Evolutionary conservation across 345 rosid species (phyloP), one percentile per base, ranked within the genome.

Genomic region (Aegle marmelos): DNA sequence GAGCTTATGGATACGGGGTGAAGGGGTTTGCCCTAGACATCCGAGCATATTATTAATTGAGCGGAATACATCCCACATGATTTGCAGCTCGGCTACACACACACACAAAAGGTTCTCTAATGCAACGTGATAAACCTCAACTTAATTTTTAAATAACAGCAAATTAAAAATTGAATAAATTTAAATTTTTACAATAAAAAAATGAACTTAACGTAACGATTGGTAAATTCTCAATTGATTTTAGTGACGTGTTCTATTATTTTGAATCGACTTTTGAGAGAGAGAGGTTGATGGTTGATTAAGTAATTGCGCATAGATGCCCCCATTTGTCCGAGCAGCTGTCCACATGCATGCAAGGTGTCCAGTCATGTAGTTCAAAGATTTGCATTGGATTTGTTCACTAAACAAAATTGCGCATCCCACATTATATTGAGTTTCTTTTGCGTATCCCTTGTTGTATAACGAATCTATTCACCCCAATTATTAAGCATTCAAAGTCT

Each of bases 321-420:
- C 65, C 0, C 34, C 34, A 27, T 61, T 25, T 61, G 59, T 33
- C 56, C 74, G 1, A 31, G 45, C 33, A 54, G 65, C 7, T 22
- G 21, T 22, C 65, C 53, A 57, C 65, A 57, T 72, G 65, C 73
- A 72, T 24, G 65, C 31, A 57, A 72, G 76, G n/a, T 58, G 76
- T 16, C 7, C 24, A 22, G 39, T n/a, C n/a, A 24, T 57, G 65
- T n/a, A 34, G 31, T 33, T 57, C 5, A 72, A 34, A 34, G 65
- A 57, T 57, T 56, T 72, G 64, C 19, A 11, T 5, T 16, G 59
- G 58, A 48, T 70, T 48, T 33, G 24, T 33, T 33, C 7, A 24
- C 21, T 39, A 7, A 66, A 62, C 3, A 7, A 62, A 62, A 30
- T 22, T 17, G 17, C 13, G 67, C 37, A 2, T 21, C 67, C 65